phyloP scores from a whole-genome alignment of 345 rosid genomes.

The Erysimum cheiranthoides region DNA sequence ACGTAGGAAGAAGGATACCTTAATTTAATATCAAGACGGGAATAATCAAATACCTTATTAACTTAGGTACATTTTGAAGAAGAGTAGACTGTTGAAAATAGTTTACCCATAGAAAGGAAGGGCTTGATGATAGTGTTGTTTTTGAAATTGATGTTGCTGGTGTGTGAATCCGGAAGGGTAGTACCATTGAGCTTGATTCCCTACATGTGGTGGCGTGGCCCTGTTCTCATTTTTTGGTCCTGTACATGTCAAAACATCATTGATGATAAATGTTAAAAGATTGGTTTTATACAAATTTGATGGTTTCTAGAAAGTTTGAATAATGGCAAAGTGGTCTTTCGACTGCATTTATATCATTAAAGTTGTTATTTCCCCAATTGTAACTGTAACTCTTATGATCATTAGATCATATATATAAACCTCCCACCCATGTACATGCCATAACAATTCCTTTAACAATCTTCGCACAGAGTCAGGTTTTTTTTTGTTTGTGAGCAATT shows the following conservation, averaged over 20 bases:
- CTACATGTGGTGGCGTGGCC: constrained; percentile 54
- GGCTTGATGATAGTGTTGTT: constrained; percentile 56
- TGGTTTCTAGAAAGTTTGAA: too few species aligned
- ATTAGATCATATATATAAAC: not conserved
- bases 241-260: constrained; percentile 45
- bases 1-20: constrained; percentile 81
- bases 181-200: constrained; percentile 82
- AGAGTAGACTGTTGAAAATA: constrained; percentile 6
- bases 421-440: constrained; percentile 11
- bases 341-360: too few species aligned
- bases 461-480: not conserved
- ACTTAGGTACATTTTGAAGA: constrained; percentile 3
- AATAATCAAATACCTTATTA: constrained; percentile 24
- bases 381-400: not conserved
- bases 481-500: constrained; percentile 15
- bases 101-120: constrained; percentile 80
- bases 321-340: not conserved
- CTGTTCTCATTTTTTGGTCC: constrained; percentile 65
- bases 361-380: not conserved
- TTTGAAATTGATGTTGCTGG: constrained; percentile 49
- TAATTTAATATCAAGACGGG: constrained; percentile 12
- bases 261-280: constrained; percentile 10
- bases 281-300: too few species aligned
- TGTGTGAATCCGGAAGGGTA: constrained; percentile 71
- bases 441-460: not conserved